Evolutionary conservation across 768 basidiomycete species (phyloP), one percentile per base, ranked within the genome.

Genomic region (Boletus rubroflammeus): DNA sequence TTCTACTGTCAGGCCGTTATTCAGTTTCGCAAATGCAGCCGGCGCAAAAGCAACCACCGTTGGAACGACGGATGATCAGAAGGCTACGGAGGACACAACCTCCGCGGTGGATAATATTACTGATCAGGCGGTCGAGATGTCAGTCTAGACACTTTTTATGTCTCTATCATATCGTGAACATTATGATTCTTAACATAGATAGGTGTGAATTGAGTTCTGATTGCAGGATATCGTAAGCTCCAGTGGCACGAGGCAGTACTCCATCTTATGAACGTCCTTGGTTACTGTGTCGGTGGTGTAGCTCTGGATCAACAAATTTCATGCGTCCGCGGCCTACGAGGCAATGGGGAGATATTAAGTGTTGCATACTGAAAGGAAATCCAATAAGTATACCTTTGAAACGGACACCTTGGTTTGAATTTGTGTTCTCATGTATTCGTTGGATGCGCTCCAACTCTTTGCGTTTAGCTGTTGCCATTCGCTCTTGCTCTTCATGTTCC

Each of bases 21-120:
- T 93, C 60, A 93, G 90, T 65, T 95, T 95, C 62, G 91, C 92
- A 0, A 86, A 78, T 51, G 92, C 85, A 36, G 88, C 88, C 1
- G 78, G 81, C 15, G 61, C 62, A 19, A 73, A 63, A 56, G 54
- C 53, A 26, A 50, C 61, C 23, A 40, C 56, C 44, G 51, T 45
- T 0, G 55, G 6, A 39, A 64, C 54, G 38, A 61, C 57, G 40
- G 61, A 68, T 23, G 62, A 63, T 34, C 47, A 58, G 31, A 52
- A 54, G n/a, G 45, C 19, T 42, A 35, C 15, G 3, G 61, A 58
- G 31, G 60, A 57, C 5, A 14, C 34, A 21, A 29, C 17, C 2
- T 11, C 47, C 6, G 44, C 34, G 21, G 38, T 40, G 14, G 64
- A 67, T 19, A 23, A 48, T 34, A 32, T 31, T 54, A 47, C 56